These are phyloP conservation scores for Leucoagaricus sp. DNA, from an alignment of 1,284 basidiomycete genomes.

Conservation along the genomic window DNA sequence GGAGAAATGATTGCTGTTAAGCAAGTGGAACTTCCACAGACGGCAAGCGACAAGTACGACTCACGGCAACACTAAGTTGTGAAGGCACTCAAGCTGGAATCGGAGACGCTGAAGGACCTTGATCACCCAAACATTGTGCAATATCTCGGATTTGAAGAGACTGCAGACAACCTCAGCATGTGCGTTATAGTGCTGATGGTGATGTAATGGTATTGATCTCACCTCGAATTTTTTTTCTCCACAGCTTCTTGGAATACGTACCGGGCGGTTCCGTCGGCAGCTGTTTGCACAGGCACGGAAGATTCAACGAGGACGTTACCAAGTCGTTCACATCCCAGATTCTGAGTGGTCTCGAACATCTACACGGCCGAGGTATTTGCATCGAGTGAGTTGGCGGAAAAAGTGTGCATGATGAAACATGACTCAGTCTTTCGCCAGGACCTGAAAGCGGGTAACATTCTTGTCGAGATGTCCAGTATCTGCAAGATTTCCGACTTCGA, in stretches of 20 bases:
- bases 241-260: slow-evolving; percentile 95
- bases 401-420: slow-evolving; percentile 2
- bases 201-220: neutral
- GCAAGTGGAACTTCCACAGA: slow-evolving; percentile 95
- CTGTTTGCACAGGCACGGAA: slow-evolving; percentile 90
- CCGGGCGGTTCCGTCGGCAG: slow-evolving; percentile 96
- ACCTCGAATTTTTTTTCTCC: neutral
- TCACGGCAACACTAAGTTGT: slow-evolving; percentile 85
- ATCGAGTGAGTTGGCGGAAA: slow-evolving; percentile 61
- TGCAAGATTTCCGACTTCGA: slow-evolving; percentile 99
- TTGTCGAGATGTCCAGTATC: slow-evolving; percentile 90
- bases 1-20: slow-evolving; percentile 99
- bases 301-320: slow-evolving; percentile 90
- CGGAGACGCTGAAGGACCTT: slow-evolving; percentile 92
- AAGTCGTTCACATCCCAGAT: slow-evolving; percentile 95
- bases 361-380: slow-evolving; percentile 92
- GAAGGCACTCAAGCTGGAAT: slow-evolving; percentile 91
- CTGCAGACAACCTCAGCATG: slow-evolving; percentile 90
- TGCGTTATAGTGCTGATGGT: slow-evolving; percentile 42
- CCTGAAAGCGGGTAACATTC: slow-evolving; percentile 97
- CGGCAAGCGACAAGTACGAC: slow-evolving; percentile 88
- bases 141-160: slow-evolving; percentile 98
- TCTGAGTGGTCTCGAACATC: slow-evolving; percentile 88
- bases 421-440: slow-evolving; percentile 53
- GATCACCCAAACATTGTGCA: slow-evolving; percentile 98